Evolutionary conservation across 306 rosid genomes (phyloP), one percentile per base, ranked within the genome.

Genomic region (Phaseolus lunatus): DNA sequence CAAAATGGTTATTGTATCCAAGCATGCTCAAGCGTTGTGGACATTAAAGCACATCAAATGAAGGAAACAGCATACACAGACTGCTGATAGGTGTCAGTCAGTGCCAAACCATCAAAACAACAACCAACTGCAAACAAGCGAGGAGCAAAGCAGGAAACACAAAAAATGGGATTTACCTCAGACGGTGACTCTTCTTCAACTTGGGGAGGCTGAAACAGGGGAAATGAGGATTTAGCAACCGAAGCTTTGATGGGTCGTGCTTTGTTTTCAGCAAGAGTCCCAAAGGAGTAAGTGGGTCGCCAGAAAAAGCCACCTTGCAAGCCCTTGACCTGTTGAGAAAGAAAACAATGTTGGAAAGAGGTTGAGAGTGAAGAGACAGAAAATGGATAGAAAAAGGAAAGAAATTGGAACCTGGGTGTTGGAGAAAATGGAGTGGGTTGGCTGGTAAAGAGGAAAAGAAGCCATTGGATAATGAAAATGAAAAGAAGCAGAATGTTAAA

Each of bases 141-240:
- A 54, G 44, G 2, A 23, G 39, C 9, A 0, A 48, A 70, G 5
- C 29, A 9, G 1, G 2, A 15, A 37, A 35, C 9, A 15, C 12
- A 33, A n/a, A 57, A 58, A 48, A 29, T 7, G 79, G 44, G 15
- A 6, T 37, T 83, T 73, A 92, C 98, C 88, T 92, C 90, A 44
- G 97, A 88, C 0, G 86, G 3, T 23, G 92, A 69, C 2, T 89
- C 89, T 49, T 92, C 92, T 49, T 92, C 92, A 26, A 31, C 75
- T 65, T 86, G 59, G 54, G 84, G 78, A 70, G 89, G 73, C 53
- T 86, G 92, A 71, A 90, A 72, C 80, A 95, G 75, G 5, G 98
- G 92, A 85, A 85, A 95, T 19, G 87, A 73, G 15, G 92, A 68
- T 65, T 84, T 67, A 61, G 75, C 88, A 24, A 90, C 63, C 5